phyloP scores from a whole-genome alignment of 805 yeast species.

The Ogataea naganishii region DNA sequence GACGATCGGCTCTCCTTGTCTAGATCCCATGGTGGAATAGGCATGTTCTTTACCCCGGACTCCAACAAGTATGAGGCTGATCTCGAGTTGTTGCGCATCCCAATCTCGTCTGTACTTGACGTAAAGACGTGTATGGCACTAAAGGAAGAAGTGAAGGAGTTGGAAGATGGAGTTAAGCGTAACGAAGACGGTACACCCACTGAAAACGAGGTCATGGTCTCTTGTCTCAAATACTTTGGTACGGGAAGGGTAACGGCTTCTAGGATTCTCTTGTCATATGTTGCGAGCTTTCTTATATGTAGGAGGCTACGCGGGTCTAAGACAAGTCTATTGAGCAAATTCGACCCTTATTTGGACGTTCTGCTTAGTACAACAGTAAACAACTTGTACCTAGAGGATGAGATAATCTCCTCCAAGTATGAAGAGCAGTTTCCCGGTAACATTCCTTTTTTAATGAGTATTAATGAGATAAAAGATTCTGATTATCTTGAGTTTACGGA shows the following conservation, averaged over 20 bases:
- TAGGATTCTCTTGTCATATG: conserved; percentile 15
- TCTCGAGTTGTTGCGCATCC: conserved; percentile 30
- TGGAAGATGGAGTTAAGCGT: conserved; percentile 6
- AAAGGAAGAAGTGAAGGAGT: conserved; percentile 8
- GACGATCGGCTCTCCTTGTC: conserved; percentile 8
- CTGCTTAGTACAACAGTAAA: conserved; percentile 24
- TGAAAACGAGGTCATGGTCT: conserved; percentile 8
- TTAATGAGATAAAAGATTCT: conserved; percentile 4
- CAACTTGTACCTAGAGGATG: conserved; percentile 19
- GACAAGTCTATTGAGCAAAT: conserved; percentile 12
- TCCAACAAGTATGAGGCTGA: conserved; percentile 4
- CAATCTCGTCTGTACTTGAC: conserved; percentile 22
- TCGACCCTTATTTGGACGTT: conserved; percentile 25
- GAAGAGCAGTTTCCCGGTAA: conserved; percentile 9
- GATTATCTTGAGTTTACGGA: conserved; percentile 9
- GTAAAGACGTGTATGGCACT: conserved; percentile 20
- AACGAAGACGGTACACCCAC: conserved; percentile 2
- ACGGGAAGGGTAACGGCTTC: conserved; percentile 14
- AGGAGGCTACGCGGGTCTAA: conserved; percentile 2
- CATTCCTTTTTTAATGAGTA: conserved; percentile 9
- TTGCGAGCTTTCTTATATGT: conserved; percentile 13
- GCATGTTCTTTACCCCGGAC: conserved; percentile 20
- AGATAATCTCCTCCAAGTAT: conserved; percentile 15
- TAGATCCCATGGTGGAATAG: conserved; percentile 25
- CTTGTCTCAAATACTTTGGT: conserved; percentile 10